Evolutionary conservation across 2,329 filamentous ascomycete genomes (phyloP).

Genomic region (Pseudogymnoascus sp.): DNA sequence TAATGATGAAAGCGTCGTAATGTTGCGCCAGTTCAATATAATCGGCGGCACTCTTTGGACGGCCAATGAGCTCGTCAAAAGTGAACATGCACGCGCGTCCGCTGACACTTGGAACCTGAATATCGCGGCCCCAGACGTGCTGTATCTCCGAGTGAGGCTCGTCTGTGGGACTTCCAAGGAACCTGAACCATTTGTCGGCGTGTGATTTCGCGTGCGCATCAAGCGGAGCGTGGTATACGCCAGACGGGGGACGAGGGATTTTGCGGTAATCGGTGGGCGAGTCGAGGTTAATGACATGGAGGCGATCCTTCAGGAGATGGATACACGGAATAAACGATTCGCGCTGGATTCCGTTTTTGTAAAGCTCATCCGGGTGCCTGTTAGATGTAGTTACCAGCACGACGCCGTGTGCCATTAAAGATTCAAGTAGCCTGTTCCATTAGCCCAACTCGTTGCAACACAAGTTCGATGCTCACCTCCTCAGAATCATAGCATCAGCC

Average conservation of each 20-base stretch:
- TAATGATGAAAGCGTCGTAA: slow-evolving; percentile 90
- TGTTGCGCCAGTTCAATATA: slow-evolving; percentile 85
- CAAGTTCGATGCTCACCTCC: slow-evolving; percentile 45
- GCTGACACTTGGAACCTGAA: slow-evolving; percentile 78
- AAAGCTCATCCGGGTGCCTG: slow-evolving; percentile 89
- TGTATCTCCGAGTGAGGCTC: slow-evolving; percentile 71
- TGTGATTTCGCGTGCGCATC: slow-evolving; percentile 71
- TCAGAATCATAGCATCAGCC: slow-evolving; percentile 94
- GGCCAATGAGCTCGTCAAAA: slow-evolving; percentile 84
- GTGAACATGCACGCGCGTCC: slow-evolving; percentile 85
- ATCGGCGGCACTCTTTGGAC: slow-evolving; percentile 85
- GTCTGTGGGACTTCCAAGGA: slow-evolving; percentile 77
- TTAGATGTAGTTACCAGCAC: slow-evolving; percentile 95
- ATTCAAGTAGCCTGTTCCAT: slow-evolving; percentile 62
- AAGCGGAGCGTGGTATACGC: slow-evolving; percentile 87
- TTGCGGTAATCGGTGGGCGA: slow-evolving; percentile 96
- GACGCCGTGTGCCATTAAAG: slow-evolving; percentile 92
- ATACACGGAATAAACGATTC: slow-evolving; percentile 95
- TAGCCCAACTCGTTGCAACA: slow-evolving; percentile 4
- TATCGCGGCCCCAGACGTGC: slow-evolving; percentile 86
- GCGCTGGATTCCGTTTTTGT: slow-evolving; percentile 96
- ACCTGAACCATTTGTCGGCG: slow-evolving; percentile 91
- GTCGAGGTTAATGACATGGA: slow-evolving; percentile 90
- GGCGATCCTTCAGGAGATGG: slow-evolving; percentile 73
- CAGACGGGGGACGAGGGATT: slow-evolving; percentile 84